Base-by-base conservation (phyloP, 441 rosid genomes). In the Populus trichocarpa region DNA sequence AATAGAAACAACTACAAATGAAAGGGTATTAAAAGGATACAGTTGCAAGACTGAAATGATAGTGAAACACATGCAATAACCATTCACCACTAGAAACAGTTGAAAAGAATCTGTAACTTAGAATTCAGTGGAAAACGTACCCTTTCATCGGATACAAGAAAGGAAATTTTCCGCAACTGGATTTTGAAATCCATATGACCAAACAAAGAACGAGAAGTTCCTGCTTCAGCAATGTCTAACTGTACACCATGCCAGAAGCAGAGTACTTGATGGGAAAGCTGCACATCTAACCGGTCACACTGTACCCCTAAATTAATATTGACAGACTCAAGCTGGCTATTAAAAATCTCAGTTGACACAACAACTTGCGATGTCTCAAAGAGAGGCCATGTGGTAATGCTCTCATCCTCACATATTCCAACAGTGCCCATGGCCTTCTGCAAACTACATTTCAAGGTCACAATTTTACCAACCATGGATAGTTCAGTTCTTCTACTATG, bases 61-160 rank as follows among this genome's bases (percentile, higher is more conserved):
- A 53, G 67, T 6, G 68, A 65, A 42, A 76, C 35, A 67, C 68
- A 63, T 71, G 65, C 20, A 53, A 36, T 69, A 18, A 40, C 50
- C 61, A 30, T 73, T 67, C 33, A 68, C 22, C 42, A 16, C 18
- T 32, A 46, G 23, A 22, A 72, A 70, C 53, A 33, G 20, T 26
- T 28, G 22, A 57, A 70, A 36, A 32, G 33, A 63, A 73, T 69
- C 13, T 23, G 2, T 16, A 28, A 64, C 14, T 59, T 23, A 74
- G 72, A 66, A 68, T 67, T n/a, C 70, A 50, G 22, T 25, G 63
- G 65, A 20, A 35, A 68, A 74, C 84, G 26, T 92, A 96, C 99
- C 97, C 92, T 90, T 86, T 94, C 98, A 87, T 94, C 99, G 82
- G 96, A 91, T 75, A 94, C 84, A 75, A 92, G 89, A 77, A 94